These are phyloP conservation scores for Penicillium sp. DNA, from an alignment of 2,329 filamentous ascomycete genomes.

Conservation along the genomic window DNA sequence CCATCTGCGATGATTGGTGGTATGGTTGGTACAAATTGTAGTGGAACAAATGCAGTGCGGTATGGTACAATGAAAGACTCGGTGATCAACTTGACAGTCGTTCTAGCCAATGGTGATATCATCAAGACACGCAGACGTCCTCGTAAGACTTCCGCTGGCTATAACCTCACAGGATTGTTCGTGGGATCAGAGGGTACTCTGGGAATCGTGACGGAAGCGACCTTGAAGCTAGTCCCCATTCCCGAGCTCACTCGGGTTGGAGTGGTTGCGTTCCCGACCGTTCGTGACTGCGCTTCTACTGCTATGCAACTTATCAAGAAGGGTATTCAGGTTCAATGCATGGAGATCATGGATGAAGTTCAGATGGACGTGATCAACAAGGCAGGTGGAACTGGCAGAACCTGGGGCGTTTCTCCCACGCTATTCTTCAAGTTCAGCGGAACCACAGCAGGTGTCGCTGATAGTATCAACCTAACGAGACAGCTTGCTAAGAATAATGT, in stretches of 20 bases:
- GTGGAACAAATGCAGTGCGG: constrained; percentile 64
- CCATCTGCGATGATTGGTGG: constrained; percentile 65
- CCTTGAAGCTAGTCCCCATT: constrained; percentile 69
- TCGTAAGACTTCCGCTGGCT: constrained; percentile 72
- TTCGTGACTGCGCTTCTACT: constrained; percentile 67
- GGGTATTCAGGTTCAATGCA: constrained; percentile 71
- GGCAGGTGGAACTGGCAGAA: constrained; percentile 64
- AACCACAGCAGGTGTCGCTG: constrained; percentile 75
- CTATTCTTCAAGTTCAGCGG: constrained; percentile 69
- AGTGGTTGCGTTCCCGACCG: constrained; percentile 64
- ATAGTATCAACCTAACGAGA: constrained; percentile 74
- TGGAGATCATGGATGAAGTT: constrained; percentile 67
- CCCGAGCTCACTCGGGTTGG: constrained; percentile 70
- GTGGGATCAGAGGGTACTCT: constrained; percentile 74
- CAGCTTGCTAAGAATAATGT: constrained; percentile 67
- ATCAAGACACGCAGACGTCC: constrained; percentile 67
- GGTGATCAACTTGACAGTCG: constrained; percentile 73
- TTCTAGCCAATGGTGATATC: constrained; percentile 70
- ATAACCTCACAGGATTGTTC: constrained; percentile 73
- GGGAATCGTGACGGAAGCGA: constrained; percentile 73
- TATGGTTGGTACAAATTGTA: constrained; percentile 72
- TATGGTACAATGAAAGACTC: constrained; percentile 81
- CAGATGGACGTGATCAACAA: constrained; percentile 71
- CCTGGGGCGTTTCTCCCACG: constrained; percentile 49
- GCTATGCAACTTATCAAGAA: constrained; percentile 69